Percentiles rank a stretch among this genome's conserved stretches.
Evolutionary conservation across 73 alveolate species (phyloP).

Genomic region (Paramecium tetraurelia): DNA sequence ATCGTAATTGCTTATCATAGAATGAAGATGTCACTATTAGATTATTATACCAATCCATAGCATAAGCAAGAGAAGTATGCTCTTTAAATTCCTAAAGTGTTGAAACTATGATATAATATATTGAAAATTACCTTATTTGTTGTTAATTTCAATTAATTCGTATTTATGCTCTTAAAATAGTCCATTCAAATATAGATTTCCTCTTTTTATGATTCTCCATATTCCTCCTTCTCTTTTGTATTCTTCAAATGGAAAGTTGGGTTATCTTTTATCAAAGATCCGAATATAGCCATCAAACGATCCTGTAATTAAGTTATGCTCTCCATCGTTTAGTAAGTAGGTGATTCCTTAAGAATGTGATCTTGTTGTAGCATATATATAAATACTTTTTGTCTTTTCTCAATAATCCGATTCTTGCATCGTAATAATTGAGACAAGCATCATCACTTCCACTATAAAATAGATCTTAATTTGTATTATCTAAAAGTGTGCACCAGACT

Average conservation of each 20-base stretch:
- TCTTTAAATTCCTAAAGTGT: background rate
- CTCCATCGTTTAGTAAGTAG: background rate
- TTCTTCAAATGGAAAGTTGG: background rate
- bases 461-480: background rate
- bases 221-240: constrained; percentile 25
- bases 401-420: background rate
- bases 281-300: constrained; percentile 1
- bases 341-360: constrained; percentile 18
- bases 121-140: background rate
- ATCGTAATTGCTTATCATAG: constrained; percentile 26
- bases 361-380: background rate
- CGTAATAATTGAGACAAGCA: background rate
- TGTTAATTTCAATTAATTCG: background rate
- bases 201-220: constrained; percentile 15
- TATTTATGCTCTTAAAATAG: background rate
- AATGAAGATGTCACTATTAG: background rate
- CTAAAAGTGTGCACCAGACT: background rate
- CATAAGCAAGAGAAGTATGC: constrained; percentile 8
- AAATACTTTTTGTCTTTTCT: background rate
- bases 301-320: background rate
- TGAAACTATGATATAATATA: background rate
- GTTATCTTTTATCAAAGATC: constrained; percentile 24
- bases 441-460: constrained; percentile 48
- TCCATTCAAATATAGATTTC: background rate
- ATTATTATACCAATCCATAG: constrained; percentile 5